Conservation (phyloP, 2,329 filamentous ascomycete genomes). For the Pseudonectria buxi region DNA sequence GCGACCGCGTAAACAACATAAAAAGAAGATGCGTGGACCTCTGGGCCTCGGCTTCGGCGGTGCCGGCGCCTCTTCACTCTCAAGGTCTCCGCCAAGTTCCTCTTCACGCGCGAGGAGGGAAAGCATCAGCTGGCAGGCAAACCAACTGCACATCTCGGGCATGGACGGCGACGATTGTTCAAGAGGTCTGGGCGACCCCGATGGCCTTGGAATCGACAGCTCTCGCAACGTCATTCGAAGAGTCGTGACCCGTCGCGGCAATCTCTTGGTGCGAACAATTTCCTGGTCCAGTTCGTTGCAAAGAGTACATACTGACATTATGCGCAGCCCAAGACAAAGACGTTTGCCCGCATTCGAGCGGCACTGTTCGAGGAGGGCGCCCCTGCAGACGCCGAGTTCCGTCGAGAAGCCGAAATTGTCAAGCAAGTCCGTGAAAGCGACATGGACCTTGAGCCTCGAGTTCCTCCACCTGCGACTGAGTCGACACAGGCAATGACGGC, state of each 20-base stretch:
- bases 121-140: slow-evolving; percentile 84
- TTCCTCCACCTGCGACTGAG: slow-evolving; percentile 32
- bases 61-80: slow-evolving; percentile 37
- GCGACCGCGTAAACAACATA: slow-evolving; percentile 61
- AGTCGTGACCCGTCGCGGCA: slow-evolving; percentile 78
- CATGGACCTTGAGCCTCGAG: slow-evolving; percentile 49
- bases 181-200: slow-evolving; percentile 60
- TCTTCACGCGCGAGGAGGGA: slow-evolving; percentile 60
- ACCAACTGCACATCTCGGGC: slow-evolving; percentile 75
- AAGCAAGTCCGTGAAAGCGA: slow-evolving; percentile 91
- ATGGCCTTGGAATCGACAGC: slow-evolving; percentile 44
- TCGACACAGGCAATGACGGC: slow-evolving; percentile 48
- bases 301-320: slow-evolving; percentile 19
- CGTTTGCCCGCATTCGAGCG: slow-evolving; percentile 86
- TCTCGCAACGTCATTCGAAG: slow-evolving; percentile 74
- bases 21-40: slow-evolving; percentile 46
- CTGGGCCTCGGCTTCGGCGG: slow-evolving; percentile 46
- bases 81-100: slow-evolving; percentile 65
- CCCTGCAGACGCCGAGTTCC: slow-evolving; percentile 81
- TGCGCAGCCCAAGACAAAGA: slow-evolving; percentile 83
- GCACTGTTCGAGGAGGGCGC: slow-evolving; percentile 82
- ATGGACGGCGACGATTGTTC: slow-evolving; percentile 59
- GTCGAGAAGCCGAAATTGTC: slow-evolving; percentile 90
- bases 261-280: slow-evolving; percentile 63
- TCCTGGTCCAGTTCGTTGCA: neutral